Base-by-base conservation (phyloP, 1,139 yeast species). In the Candida buenavistaensis region DNA sequence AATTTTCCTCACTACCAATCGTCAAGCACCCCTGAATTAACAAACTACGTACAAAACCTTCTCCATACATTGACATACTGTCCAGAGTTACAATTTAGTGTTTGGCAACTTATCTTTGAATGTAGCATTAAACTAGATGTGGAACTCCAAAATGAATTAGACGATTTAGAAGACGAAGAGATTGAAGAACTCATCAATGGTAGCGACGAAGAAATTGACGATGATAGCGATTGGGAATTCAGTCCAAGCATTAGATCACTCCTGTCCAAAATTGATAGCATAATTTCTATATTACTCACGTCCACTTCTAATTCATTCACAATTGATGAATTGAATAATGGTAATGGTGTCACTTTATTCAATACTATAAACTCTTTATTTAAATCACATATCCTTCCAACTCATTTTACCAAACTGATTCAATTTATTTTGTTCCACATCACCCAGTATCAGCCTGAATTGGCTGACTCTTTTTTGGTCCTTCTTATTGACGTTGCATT, bases 351-450 rank as follows among this genome's bases (percentile, higher is more conserved):
- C n/a, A 63, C 71, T n/a, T 64, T 86, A 20, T 90, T 82, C 63
- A 82, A 83, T 47, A 82, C 87, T 6, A 67, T 92, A 35, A 76
- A 84, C 1, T 78, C 92, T 2, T 65, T 86, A 23, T 92, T 92
- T 69, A 82, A 81, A 52, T 74, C 88, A 3, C 94, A 86, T 48
- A 76, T 92, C 29, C 66, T 92, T 39, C 95, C 97, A 11, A 92
- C 99, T 1, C 96, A 90, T 59, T 85, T 87, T 56, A 90, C 97
- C 8, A 80, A 88, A 50, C 84, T 90, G 36, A 82, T 88, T 21
- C 99, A 92, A 59, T 92, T 85, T 55, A 64, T 90, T 26, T 59
- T 90, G 52, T 92, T 92, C 59, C 82, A 82, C 50, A 72, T 85
- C 12, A 80, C 95, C 10, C 97, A 90, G 57, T 78, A 80, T 41